Percentiles rank a stretch among this genome's conserved stretches.
Conservation (phyloP, 306 rosid species). For the Sindora glabra region DNA sequence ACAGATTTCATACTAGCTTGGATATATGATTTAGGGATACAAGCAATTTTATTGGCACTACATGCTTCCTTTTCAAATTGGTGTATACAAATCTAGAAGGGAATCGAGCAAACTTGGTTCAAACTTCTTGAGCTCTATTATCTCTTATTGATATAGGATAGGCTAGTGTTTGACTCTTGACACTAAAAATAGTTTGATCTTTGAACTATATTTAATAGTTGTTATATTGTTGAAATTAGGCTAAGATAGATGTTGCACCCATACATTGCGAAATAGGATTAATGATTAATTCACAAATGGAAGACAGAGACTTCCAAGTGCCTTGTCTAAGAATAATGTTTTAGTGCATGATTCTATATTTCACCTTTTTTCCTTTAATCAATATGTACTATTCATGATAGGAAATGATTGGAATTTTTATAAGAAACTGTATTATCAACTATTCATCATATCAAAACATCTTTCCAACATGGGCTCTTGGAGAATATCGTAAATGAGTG, state of each 20-base stretch:
- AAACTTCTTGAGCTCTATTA: slow-evolving; percentile 69
- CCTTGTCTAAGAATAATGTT: no score
- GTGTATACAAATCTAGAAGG: slow-evolving; percentile 58
- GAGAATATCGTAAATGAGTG: no score
- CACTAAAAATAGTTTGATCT: neutral
- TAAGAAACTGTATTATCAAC: no score
- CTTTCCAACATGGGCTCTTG: no score
- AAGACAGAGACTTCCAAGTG: slow-evolving; percentile 68
- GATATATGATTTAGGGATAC: no score
- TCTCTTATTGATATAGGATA: slow-evolving; percentile 61
- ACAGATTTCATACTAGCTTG: no score
- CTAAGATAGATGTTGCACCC: slow-evolving; percentile 43
- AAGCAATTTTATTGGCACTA: neutral
- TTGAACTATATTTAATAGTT: neutral
- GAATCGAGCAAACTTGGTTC: slow-evolving; percentile 43
- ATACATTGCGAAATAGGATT: slow-evolving; percentile 51
- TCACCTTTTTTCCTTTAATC: no score
- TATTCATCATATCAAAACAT: no score
- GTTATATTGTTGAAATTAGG: slow-evolving; percentile 14
- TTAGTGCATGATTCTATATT: no score
- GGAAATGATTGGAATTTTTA: no score
- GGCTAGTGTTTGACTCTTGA: slow-evolving; percentile 6
- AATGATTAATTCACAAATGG: slow-evolving; percentile 50
- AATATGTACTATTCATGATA: no score
- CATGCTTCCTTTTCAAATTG: slow-evolving; percentile 8